phyloP scores from a whole-genome alignment of 2,329 filamentous ascomycete genomes.

The Beauveria bassiana region DNA sequence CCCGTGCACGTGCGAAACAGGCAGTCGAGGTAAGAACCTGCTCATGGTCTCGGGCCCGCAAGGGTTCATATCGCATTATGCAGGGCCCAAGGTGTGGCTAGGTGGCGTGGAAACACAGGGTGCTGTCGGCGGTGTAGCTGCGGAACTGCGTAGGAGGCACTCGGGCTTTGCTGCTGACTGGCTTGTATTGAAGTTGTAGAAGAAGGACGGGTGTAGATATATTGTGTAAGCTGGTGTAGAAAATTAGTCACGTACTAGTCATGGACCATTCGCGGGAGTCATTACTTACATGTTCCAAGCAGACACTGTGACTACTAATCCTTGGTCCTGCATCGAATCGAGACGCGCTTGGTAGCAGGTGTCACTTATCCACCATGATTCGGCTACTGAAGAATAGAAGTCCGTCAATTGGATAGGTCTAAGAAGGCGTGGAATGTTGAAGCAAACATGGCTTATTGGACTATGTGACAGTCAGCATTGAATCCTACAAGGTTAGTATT shows the following conservation, averaged over 20 bases:
- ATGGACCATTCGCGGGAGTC: too few relatives aligned
- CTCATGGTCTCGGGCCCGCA: conserved; percentile 87
- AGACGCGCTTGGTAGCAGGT: too few relatives aligned
- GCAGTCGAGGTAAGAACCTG: conserved; percentile 45
- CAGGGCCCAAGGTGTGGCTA: conserved; percentile 70
- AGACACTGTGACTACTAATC: neutral
- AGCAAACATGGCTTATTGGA: neutral
- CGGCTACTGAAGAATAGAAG: too few relatives aligned
- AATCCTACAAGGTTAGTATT: neutral
- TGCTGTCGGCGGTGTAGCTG: conserved; percentile 60
- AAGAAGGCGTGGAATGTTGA: too few relatives aligned
- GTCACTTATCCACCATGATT: too few relatives aligned
- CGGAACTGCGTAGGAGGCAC: conserved; percentile 44
- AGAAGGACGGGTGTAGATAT: neutral
- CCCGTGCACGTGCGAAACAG: conserved; percentile 13
- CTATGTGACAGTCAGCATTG: neutral
- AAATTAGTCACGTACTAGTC: neutral
- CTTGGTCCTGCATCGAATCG: too few relatives aligned
- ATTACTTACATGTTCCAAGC: neutral
- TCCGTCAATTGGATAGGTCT: too few relatives aligned
- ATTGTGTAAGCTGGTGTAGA: neutral
- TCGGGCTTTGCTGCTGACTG: conserved; percentile 32
- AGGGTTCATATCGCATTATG: conserved; percentile 75
- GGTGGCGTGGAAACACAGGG: conserved; percentile 70
- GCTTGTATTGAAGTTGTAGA: conserved; percentile 45